Base-by-base conservation (phyloP, 1,139 yeast species). In the Waltiozyma sp. region DNA sequence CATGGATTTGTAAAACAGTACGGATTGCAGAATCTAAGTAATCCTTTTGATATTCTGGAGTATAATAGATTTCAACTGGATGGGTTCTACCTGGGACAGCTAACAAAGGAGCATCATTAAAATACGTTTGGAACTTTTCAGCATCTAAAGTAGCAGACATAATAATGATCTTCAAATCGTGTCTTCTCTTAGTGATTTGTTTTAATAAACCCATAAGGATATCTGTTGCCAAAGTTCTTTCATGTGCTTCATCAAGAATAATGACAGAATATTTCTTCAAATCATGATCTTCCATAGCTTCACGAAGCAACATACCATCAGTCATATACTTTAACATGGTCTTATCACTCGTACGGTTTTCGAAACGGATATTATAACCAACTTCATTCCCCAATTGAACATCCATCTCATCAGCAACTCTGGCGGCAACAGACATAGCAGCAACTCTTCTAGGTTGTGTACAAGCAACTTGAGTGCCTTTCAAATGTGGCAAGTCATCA, bases 371-470 rank as follows among this genome's bases (percentile, higher is more conserved):
- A 11, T 83, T 74, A 55, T 89, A 89, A 11, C 98, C 98, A 14
- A 89, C 97, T 51, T 80, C 78, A 14, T 73, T 67, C 0, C 97
- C 97, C 19, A 88, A 49, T 37, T 66, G 63, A 23, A 77, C 75
- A 0, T 82, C 84, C 67, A 85, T 73, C 62, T 89, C 97, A 38
- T 84, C 86, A 0, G 96, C 86, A 2, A 91, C 97, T 56, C 98
- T 77, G 3, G 81, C 69, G 0, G 98, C 95, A 23, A 89, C 96
- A 8, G 96, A 82, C 54, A 84, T 83, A 0, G 98, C 97, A 0
- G 98, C 98, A 15, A 89, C 96, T 54, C 96, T 68, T 55, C 98
- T 73, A 1, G 98, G 98, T 60, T 91, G 98, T 0, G 98, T 91
- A 59, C 96, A 88, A 0, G 93, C 96, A 9, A 91, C 75, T 39